Percentiles rank a stretch among this genome's conserved stretches.
Conservation (phyloP, 164 flowering plant species). For the Malania oleifera region DNA sequence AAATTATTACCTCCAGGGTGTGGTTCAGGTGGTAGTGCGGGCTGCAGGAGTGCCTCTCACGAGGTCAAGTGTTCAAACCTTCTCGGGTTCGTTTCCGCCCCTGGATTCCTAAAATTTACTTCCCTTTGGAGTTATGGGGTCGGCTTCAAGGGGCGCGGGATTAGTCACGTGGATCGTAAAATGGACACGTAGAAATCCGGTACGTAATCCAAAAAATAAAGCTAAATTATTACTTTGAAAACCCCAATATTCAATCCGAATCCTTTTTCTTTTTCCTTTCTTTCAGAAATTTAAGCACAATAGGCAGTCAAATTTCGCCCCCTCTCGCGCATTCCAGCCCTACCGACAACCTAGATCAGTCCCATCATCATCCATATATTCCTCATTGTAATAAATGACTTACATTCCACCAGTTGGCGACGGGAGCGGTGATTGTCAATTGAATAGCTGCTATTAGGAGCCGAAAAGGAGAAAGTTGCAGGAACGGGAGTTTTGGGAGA, state of each 20-base stretch:
- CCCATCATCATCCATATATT: slow-evolving; percentile 56
- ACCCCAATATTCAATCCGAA: too few species aligned
- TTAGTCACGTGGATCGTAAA: too few species aligned
- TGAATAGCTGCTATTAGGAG: slow-evolving; percentile 45
- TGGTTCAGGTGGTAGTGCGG: too few species aligned
- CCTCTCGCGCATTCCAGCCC: slow-evolving; percentile 33
- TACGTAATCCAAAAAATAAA: too few species aligned
- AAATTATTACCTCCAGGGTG: too few species aligned
- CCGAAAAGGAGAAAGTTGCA: slow-evolving; percentile 49
- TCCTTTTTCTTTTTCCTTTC: neutral
- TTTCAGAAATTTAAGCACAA: slow-evolving; percentile 43
- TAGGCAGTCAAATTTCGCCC: slow-evolving; percentile 49
- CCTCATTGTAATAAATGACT: slow-evolving; percentile 60
- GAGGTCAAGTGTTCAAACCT: too few species aligned
- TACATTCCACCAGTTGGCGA: slow-evolving; percentile 17
- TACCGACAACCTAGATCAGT: slow-evolving; percentile 42
- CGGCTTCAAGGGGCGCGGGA: too few species aligned
- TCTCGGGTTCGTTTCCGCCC: too few species aligned
- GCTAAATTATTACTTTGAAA: neutral
- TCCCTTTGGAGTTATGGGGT: too few species aligned
- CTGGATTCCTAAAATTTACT: too few species aligned
- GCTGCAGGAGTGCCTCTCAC: too few species aligned
- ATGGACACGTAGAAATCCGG: too few species aligned
- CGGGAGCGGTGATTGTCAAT: slow-evolving; percentile 40
- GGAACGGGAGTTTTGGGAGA: slow-evolving; percentile 69